Percentiles rank a stretch among this genome's conserved stretches.
These are phyloP conservation scores for Aspergillus panamensis DNA, from an alignment of 495 filamentous ascomycete genomes.

Conservation along the genomic window DNA sequence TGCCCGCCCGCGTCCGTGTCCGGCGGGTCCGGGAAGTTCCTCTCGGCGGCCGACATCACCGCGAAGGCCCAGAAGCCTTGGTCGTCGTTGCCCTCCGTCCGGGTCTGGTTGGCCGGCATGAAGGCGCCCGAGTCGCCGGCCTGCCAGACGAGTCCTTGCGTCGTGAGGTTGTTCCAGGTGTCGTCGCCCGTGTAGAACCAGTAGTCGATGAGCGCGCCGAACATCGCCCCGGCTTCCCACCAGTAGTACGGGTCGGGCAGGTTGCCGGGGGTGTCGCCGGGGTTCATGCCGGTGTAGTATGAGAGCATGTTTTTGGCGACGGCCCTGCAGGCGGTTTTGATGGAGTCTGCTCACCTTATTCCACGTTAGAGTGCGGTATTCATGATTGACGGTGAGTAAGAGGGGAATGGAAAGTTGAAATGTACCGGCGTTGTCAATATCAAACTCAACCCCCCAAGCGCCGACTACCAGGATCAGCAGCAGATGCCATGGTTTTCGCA, in stretches of 20 bases:
- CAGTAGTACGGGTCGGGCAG: constrained; percentile 75
- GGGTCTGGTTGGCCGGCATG: constrained; percentile 79
- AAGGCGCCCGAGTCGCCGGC: constrained; percentile 62
- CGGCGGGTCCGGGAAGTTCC: constrained; percentile 60
- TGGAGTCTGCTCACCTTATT: constrained; percentile 31
- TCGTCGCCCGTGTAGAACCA: constrained; percentile 76
- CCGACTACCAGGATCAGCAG: constrained; percentile 14
- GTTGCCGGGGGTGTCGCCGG: constrained; percentile 68
- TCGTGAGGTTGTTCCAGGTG: constrained; percentile 66
- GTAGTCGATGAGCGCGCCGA: constrained; percentile 75
- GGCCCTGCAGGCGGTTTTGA: constrained; percentile 42
- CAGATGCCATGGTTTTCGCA: constrained; percentile 18
- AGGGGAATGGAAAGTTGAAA: too few species aligned
- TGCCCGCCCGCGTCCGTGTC: constrained; percentile 55
- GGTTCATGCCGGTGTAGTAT: constrained; percentile 68
- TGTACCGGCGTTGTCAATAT: constrained; percentile 20
- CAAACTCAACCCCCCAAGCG: constrained; percentile 22
- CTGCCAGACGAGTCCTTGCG: constrained; percentile 68
- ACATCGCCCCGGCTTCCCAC: constrained; percentile 80
- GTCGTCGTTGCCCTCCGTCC: constrained; percentile 77
- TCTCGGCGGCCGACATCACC: constrained; percentile 77
- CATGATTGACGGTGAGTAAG: not conserved
- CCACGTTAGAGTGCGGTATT: not conserved
- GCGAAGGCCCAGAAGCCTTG: constrained; percentile 85
- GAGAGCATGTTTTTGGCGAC: constrained; percentile 49